Evolutionary conservation across 2,329 filamentous ascomycete genomes (phyloP).

Genomic region (Calonectria ilicicola): DNA sequence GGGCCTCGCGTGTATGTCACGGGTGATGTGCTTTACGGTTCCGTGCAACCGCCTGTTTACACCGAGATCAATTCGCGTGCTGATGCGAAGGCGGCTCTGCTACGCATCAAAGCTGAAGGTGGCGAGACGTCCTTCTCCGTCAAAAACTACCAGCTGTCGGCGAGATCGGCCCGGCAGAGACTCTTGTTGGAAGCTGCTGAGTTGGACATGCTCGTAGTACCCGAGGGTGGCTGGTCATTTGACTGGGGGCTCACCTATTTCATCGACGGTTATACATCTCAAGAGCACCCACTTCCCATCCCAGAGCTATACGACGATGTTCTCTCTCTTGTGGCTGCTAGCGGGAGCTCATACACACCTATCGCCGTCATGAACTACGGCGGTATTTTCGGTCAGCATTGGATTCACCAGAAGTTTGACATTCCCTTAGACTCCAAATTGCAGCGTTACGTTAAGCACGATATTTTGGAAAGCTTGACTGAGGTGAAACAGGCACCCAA

Average conservation of each 20-base stretch:
- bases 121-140: not conserved
- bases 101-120: not conserved
- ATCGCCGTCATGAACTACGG: constrained; percentile 1
- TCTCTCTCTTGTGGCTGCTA: not conserved
- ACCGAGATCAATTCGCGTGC: not conserved
- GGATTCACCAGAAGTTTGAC: not conserved
- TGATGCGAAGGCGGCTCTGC: not conserved
- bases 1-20: not conserved
- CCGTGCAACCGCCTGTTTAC: not conserved
- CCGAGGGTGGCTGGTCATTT: constrained; percentile 4
- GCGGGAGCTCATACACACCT: not conserved
- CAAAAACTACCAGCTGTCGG: not conserved
- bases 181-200: not conserved
- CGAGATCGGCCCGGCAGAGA: not conserved
- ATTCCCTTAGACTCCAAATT: not conserved
- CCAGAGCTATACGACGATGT: not conserved
- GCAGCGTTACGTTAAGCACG: not conserved
- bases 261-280: not conserved
- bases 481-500: constrained; percentile 6
- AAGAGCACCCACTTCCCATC: not conserved
- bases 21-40: constrained; percentile 2
- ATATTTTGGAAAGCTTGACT: not conserved
- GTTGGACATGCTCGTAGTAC: not conserved
- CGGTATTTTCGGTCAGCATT: not conserved
- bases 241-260: constrained; percentile 4